Percentiles rank a stretch among this genome's conserved stretches.
These are phyloP conservation scores for Cylindrotheca fusiformis DNA, from an alignment of 108 stramenopile species.

Conservation along the genomic window DNA sequence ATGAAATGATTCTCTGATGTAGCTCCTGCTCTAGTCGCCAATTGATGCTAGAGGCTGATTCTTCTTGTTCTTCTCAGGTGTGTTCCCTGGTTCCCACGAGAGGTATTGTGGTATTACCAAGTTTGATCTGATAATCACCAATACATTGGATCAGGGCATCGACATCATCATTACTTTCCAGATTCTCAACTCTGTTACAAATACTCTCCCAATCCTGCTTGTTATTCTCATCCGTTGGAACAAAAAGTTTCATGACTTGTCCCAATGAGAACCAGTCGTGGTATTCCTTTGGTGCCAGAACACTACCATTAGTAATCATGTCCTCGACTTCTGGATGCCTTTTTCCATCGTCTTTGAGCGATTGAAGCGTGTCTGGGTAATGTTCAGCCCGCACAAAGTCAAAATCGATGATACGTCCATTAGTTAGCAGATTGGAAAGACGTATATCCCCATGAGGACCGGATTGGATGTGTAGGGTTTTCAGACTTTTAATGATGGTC, in stretches of 20 bases:
- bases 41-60: too few species aligned
- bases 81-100: too few species aligned
- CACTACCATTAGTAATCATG: neutral
- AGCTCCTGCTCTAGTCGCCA: too few species aligned
- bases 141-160: too few species aligned
- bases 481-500: neutral
- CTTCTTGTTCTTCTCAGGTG: too few species aligned
- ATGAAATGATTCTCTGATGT: too few species aligned
- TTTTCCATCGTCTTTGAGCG: neutral
- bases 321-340: slow-evolving; percentile 1
- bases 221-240: too few species aligned
- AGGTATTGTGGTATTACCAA: too few species aligned
- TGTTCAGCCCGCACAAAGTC: neutral
- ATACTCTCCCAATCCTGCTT: neutral
- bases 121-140: too few species aligned
- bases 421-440: neutral
- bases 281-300: neutral
- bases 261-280: neutral
- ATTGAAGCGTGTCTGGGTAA: neutral
- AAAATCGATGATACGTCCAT: neutral
- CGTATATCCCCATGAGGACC: slow-evolving; percentile 1
- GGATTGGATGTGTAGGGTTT: neutral
- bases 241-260: slow-evolving; percentile 1
- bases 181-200: too few species aligned
- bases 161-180: too few species aligned